Evolutionary conservation across 306 rosid species (phyloP), one percentile per base, ranked within the genome.

Genomic region (Leucaena leucocephala): DNA sequence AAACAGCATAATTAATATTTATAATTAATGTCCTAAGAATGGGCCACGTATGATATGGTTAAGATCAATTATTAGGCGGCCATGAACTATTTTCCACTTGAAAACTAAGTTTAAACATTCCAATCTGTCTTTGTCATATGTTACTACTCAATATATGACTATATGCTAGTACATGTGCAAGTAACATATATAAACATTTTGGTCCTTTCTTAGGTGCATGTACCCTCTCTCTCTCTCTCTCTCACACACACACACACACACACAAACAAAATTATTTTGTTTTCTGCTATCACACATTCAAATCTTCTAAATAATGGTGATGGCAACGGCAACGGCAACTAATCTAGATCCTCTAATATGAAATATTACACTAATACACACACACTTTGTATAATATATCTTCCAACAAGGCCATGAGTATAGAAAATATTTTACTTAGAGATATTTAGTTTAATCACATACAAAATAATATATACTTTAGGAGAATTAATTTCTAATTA

Each of bases 71-170:
- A 15, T 43, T 22, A 33, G 11, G 33, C 7, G 6, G 67, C 35
- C 61, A 71, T 71, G 6, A 50, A 40, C 27, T 27, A 54, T 76
- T 80, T 80, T 76, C 33, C 71, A 64, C n/a, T 71, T 3, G 44
- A 19, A 76, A 72, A 66, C 72, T 38, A 33, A 19, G 27, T 45
- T 63, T 67, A 8, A 34, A 58, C 77, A 33, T 66, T 66, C 74
- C 40, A 11, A 76, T 76, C 44, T 71, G 55, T 76, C 84, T 36
- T 40, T 84, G 39, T 76, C 78, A 66, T 55, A n/a, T n/a, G n/a
- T n/a, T n/a, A n/a, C 73, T 68, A 72, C 73, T 35, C 16, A 70
- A 7, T 5, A 17, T 64, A 11, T 61, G 58, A 2, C 55, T 15
- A 14, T 54, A 16, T 49, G 71, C 39, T 35, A 66, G 16, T 40